These are phyloP conservation scores for Gonapodya sp. DNA, from an alignment of 192 early-diverging fungal genomes.

Conservation along the genomic window DNA sequence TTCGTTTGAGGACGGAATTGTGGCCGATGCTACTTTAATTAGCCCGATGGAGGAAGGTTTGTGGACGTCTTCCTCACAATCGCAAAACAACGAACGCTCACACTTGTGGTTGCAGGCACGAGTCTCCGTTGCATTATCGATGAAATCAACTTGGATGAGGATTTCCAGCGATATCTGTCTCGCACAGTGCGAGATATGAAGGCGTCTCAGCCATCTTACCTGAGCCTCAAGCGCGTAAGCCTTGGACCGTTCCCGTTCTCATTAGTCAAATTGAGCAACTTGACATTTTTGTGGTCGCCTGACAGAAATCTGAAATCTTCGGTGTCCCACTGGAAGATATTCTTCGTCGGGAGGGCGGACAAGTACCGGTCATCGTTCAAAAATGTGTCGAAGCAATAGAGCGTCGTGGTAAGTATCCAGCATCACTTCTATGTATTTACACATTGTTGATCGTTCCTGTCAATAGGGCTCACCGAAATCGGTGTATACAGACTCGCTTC, in stretches of 20 bases:
- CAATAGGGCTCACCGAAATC: neutral
- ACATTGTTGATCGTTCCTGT: too few species aligned
- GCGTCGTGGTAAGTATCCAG: neutral
- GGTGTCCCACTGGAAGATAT: neutral
- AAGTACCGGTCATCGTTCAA: neutral
- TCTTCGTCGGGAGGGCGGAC: neutral
- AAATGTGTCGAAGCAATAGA: conserved; percentile 3
- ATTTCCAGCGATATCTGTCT: neutral
- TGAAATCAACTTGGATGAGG: neutral
- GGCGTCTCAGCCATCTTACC: neutral
- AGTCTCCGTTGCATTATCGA: neutral
- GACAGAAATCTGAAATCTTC: neutral
- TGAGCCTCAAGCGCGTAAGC: neutral
- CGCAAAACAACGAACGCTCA: neutral
- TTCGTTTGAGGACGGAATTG: neutral
- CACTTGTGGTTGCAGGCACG: neutral
- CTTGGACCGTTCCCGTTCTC: neutral
- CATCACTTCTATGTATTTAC: too few species aligned
- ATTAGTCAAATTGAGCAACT: neutral
- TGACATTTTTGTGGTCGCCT: too few species aligned
- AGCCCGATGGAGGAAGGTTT: neutral
- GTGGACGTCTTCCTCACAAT: neutral
- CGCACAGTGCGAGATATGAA: neutral
- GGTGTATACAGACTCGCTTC: neutral
- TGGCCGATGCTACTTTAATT: neutral